Evolutionary conservation across 768 basidiomycete species (phyloP), one percentile per base, ranked within the genome.

Genomic region (Naganishia vaughanmartiniae): DNA sequence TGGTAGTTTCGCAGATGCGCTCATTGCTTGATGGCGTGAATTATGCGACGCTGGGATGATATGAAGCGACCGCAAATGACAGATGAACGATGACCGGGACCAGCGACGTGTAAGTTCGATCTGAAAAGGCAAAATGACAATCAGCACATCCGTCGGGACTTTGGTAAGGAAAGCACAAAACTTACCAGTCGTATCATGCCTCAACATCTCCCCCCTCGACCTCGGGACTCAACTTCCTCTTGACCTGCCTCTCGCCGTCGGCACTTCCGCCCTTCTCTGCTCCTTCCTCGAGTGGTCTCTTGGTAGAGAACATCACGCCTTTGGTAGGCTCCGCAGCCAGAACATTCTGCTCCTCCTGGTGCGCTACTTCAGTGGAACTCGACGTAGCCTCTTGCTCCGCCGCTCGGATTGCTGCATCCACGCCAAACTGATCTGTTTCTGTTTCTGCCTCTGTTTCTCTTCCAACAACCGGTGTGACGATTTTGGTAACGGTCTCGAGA

Each of bases 381-480:
- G 48, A 21, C 24, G n/a, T 26, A 51, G n/a, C 48, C 48, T 10
- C 31, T 63, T 63, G n/a, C 28, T 63, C 60, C 24, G 60, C 60
- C 39, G 26, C 60, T 26, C 36, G 60, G 6, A 63, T 63, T 4
- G 60, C 39, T 11, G 60, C 60, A 26, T 63, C 60, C 3, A 63
- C 60, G n/a, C 60, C 60, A 17, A 63, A 63, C 36, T 63, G 60
- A 45, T 63, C 60, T 34, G 26, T 26, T 28, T 30, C 54, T 30
- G 54, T 42, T 14, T 58, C 57, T 15, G n/a, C 1, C 26, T 24
- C 60, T 42, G n/a, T 26, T 26, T 42, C 14, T 42, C 10, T 42
- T 42, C 42, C 42, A 2, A n/a, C 12, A 1, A 15, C 7, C 7
- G n/a, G 24, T 7, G 21, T 28, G 6, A 34, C 14, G 33, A 7